Conservation (phyloP, 2,329 filamentous ascomycete genomes). For the Aspergillus sp. region DNA sequence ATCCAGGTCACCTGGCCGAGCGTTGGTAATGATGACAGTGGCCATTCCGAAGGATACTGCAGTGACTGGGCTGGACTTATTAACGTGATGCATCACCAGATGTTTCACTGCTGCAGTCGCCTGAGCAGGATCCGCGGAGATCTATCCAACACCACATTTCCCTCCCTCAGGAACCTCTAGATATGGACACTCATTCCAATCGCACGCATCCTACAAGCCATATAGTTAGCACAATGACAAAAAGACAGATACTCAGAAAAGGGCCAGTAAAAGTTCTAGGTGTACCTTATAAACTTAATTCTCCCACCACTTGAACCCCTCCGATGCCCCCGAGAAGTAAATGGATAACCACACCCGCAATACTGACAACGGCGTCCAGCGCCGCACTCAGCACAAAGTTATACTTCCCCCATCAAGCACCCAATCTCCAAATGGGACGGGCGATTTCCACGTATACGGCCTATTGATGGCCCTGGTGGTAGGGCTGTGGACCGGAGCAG, state of each 20-base stretch:
- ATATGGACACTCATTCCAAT: slow-evolving; percentile 23
- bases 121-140: no score
- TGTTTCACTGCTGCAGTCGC: no score
- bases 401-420: slow-evolving; percentile 68
- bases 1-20: no score
- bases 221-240: background rate
- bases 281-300: slow-evolving; percentile 25
- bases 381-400: slow-evolving; percentile 71
- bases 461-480: no score
- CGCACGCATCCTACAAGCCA: slow-evolving; percentile 22
- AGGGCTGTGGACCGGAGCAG: no score
- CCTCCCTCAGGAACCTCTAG: slow-evolving; percentile 15
- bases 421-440: background rate
- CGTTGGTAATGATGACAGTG: no score
- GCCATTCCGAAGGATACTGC: no score
- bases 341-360: slow-evolving; percentile 28
- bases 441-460: no score
- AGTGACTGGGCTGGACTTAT: no score
- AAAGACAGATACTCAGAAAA: no score
- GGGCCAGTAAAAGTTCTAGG: no score
- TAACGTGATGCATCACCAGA: no score
- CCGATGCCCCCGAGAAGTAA: slow-evolving; percentile 25
- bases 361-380: slow-evolving; percentile 49
- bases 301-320: slow-evolving; percentile 27
- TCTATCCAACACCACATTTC: slow-evolving; percentile 14